Evolutionary conservation across 2,329 filamentous ascomycete genomes (phyloP).

Genomic region (Blastomyces emzantsi): DNA sequence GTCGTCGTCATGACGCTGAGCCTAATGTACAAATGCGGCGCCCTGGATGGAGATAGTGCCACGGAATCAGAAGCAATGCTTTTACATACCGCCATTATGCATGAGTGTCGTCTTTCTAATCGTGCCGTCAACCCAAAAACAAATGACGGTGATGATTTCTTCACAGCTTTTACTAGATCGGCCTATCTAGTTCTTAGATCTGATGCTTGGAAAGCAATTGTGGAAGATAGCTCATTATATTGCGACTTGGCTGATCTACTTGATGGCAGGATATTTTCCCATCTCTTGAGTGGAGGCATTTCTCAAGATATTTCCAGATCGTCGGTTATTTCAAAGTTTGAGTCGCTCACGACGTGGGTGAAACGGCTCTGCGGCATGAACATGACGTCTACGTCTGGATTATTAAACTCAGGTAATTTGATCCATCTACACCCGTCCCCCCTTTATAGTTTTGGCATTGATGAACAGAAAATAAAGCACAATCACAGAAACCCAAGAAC

Average conservation of each 20-base stretch:
- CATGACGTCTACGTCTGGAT: background rate
- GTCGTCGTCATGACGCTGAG: constrained; percentile 17
- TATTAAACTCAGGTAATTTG: constrained; percentile 6
- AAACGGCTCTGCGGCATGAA: background rate
- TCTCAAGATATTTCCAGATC: constrained; percentile 5
- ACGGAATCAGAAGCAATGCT: constrained; percentile 15
- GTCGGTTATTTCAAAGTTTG: constrained; percentile 15
- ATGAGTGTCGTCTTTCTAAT: constrained; percentile 18
- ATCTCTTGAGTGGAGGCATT: constrained; percentile 1
- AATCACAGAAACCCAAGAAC: background rate
- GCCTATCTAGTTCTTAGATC: constrained; percentile 32
- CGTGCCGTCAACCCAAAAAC: constrained; percentile 10
- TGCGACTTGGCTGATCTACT: constrained; percentile 48
- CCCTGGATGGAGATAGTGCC: background rate
- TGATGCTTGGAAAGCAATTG: constrained; percentile 27
- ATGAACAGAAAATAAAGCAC: constrained; percentile 2
- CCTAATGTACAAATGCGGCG: constrained; percentile 13
- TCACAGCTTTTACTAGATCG: constrained; percentile 32
- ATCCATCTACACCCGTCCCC: background rate
- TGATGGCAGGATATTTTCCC: constrained; percentile 37
- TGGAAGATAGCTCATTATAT: constrained; percentile 16
- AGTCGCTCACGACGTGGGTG: constrained; percentile 12
- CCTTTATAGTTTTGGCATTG: background rate
- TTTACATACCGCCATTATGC: constrained; percentile 19
- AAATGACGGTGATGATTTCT: constrained; percentile 12